Percentiles rank a stretch among this genome's conserved stretches.
These are phyloP conservation scores for Moesziomyces aphidis DNA, from an alignment of 1,284 basidiomycete genomes.

Conservation along the genomic window DNA sequence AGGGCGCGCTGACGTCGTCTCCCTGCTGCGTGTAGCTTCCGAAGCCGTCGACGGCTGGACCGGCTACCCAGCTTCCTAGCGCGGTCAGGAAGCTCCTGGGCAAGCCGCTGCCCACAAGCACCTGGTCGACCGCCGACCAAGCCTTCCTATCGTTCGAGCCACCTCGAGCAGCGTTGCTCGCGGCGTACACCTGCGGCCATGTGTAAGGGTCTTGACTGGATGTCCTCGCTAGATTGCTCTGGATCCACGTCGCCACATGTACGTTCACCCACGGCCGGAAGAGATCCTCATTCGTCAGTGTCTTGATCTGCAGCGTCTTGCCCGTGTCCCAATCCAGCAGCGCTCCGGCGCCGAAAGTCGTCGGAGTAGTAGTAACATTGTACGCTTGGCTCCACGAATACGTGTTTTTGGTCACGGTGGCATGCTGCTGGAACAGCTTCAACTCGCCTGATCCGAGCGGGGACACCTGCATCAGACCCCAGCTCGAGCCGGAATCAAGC, in stretches of 20 bases:
- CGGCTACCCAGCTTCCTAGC: conserved; percentile 65
- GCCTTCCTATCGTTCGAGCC: background rate
- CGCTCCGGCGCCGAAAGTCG: conserved; percentile 24
- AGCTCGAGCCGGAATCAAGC: conserved; percentile 56
- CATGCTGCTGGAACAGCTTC: conserved; percentile 52
- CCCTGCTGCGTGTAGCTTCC: conserved; percentile 52
- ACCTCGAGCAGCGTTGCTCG: conserved; percentile 22
- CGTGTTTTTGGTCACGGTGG: conserved; percentile 34
- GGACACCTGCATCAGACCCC: conserved; percentile 63
- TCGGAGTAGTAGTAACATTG: conserved; percentile 31
- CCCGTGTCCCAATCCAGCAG: conserved; percentile 59
- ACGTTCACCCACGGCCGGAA: conserved; percentile 65
- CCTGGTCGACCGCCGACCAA: conserved; percentile 14
- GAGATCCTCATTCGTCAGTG: conserved; percentile 53
- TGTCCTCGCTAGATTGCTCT: conserved; percentile 60
- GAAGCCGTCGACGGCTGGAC: conserved; percentile 53
- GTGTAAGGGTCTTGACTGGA: conserved; percentile 56
- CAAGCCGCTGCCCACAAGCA: conserved; percentile 17
- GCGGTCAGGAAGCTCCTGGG: conserved; percentile 42
- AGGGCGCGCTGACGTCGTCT: conserved; percentile 59
- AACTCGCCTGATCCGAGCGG: conserved; percentile 55
- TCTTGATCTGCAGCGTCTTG: conserved; percentile 28
- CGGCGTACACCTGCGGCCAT: conserved; percentile 46
- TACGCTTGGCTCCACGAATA: conserved; percentile 47
- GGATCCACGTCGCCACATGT: conserved; percentile 64